A percentile compares a stretch with the other conserved stretches of the same genome.
phyloP scores from a whole-genome alignment of 768 basidiomycete genomes.

The Tricholoma flavovirens region DNA sequence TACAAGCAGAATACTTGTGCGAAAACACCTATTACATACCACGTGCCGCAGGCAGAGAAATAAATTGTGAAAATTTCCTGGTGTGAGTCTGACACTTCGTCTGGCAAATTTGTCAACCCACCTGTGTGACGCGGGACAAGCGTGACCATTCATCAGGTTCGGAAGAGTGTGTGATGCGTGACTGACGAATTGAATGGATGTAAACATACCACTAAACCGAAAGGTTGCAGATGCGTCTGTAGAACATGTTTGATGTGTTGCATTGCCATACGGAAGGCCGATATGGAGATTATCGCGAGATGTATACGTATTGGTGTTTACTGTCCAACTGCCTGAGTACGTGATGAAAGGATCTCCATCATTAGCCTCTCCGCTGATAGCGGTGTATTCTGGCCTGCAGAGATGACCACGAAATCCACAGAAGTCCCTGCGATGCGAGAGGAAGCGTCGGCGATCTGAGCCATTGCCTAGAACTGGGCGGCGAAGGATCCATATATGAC shows the following conservation, averaged over 20 bases:
- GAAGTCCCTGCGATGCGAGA: constrained; percentile 16
- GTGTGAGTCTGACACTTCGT: too few species aligned
- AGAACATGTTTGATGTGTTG: constrained; percentile 18
- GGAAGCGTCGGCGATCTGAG: constrained; percentile 17
- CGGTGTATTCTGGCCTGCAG: constrained; percentile 17
- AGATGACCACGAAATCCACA: constrained; percentile 18
- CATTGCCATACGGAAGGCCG: constrained; percentile 21
- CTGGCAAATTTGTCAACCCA: too few species aligned
- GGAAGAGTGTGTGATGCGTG: too few species aligned
- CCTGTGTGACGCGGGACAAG: too few species aligned
- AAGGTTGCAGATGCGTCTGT: constrained; percentile 20
- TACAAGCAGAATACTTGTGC: too few species aligned
- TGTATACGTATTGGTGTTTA: constrained; percentile 8
- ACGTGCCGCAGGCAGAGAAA: too few species aligned
- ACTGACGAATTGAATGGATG: too few species aligned
- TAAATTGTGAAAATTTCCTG: too few species aligned
- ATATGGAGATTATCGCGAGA: constrained; percentile 5
- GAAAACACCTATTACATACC: too few species aligned
- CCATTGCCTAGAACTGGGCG: constrained; percentile 18
- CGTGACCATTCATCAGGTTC: too few species aligned
- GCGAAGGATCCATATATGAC: constrained; percentile 10
- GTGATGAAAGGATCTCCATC: constrained; percentile 16
- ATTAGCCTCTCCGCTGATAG: constrained; percentile 13
- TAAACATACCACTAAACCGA: constrained; percentile 22
- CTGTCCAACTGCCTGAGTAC: constrained; percentile 16